These are phyloP conservation scores for Arabis hirsuta DNA, from an alignment of 345 rosid species.

Conservation along the genomic window DNA sequence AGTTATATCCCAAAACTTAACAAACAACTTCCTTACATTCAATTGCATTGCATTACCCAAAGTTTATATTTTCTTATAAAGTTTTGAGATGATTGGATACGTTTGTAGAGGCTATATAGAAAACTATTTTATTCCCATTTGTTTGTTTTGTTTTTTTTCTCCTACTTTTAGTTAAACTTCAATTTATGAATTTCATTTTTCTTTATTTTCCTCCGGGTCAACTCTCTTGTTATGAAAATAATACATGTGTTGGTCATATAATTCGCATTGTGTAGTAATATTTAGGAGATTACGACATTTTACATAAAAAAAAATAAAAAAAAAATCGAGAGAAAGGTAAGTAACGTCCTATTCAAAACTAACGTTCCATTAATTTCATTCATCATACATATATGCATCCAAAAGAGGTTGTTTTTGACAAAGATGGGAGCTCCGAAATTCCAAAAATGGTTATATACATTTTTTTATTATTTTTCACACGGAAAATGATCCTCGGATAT, in stretches of 20 bases:
- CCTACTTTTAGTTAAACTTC: conserved; percentile 17
- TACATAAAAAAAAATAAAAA: background rate
- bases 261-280: background rate
- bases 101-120: no score
- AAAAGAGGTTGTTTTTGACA: conserved; percentile 37
- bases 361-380: conserved; percentile 23
- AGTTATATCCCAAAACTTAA: conserved; percentile 21
- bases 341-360: conserved; percentile 32
- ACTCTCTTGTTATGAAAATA: conserved; percentile 24
- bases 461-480: background rate
- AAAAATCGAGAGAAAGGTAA: conserved; percentile 8
- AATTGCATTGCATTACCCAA: conserved; percentile 4
- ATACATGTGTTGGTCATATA: conserved; percentile 18
- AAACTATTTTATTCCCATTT: background rate
- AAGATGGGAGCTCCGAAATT: conserved; percentile 34
- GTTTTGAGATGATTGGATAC: no score
- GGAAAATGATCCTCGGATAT: background rate
- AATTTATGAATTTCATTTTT: background rate
- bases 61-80: background rate
- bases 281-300: conserved; percentile 20
- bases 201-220: conserved; percentile 19
- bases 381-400: conserved; percentile 3
- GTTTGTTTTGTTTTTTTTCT: background rate
- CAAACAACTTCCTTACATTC: conserved; percentile 16
- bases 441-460: conserved; percentile 28